Percentiles rank a stretch among this genome's conserved stretches.
These are phyloP conservation scores for Endocladia muricata DNA, from an alignment of 31 red algal genomes.

Conservation along the genomic window DNA sequence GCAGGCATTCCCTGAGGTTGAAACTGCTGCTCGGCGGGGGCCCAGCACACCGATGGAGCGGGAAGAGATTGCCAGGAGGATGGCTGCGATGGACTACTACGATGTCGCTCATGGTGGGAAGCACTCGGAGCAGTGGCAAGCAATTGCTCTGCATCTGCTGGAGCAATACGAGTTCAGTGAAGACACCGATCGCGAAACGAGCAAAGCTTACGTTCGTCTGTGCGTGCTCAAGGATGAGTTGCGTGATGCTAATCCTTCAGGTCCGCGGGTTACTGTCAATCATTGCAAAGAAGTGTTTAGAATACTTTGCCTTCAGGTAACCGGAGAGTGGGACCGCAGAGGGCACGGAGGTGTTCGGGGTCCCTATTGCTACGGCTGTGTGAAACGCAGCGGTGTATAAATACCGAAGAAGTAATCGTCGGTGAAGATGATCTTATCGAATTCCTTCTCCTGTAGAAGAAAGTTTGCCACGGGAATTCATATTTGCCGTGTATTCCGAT, in stretches of 20 bases:
- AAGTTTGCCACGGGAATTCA: too few species aligned
- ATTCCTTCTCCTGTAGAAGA: too few species aligned
- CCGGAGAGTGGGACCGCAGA: conserved; percentile 85
- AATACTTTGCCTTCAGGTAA: conserved; percentile 77
- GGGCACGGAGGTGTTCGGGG: conserved; percentile 88
- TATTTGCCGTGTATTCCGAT: too few species aligned
- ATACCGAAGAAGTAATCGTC: neutral
- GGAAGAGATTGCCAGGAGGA: conserved; percentile 40
- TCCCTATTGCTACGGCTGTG: conserved; percentile 83
- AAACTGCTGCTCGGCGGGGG: neutral
- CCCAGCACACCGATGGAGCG: conserved; percentile 44
- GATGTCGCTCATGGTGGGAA: conserved; percentile 53
- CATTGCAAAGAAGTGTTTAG: conserved; percentile 80
- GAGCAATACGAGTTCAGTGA: conserved; percentile 78
- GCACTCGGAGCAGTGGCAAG: conserved; percentile 76
- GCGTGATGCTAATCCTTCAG: conserved; percentile 32
- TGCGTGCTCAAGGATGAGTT: conserved; percentile 86
- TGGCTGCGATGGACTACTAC: conserved; percentile 72
- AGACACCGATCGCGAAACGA: conserved; percentile 57
- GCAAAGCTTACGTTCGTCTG: conserved; percentile 82
- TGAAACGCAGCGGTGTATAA: conserved; percentile 18
- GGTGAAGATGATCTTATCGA: too few species aligned
- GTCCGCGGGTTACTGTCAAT: conserved; percentile 62
- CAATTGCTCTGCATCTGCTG: conserved; percentile 67
- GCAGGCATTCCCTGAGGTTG: neutral